phyloP scores from a whole-genome alignment of 1,284 basidiomycete species.

The Apiotrichum gamsii region DNA sequence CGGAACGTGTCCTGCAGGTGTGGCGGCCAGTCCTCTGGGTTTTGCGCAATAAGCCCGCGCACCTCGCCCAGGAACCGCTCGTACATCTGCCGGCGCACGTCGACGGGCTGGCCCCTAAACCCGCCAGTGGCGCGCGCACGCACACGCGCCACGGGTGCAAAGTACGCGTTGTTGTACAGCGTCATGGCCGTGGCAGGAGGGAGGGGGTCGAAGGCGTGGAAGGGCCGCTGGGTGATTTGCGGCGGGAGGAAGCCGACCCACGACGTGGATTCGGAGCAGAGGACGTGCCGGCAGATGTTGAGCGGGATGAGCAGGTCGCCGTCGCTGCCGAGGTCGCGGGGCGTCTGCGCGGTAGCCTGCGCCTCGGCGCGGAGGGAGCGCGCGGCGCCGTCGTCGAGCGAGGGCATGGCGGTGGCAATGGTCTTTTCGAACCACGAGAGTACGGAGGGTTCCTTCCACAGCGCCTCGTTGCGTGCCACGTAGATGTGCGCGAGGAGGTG shows the following conservation, averaged over 20 bases:
- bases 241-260: constrained; percentile 67
- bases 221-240: constrained; percentile 45
- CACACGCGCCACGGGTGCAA: constrained; percentile 42
- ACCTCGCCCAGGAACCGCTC: constrained; percentile 14
- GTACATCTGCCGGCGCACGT: constrained; percentile 7
- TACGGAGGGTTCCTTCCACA: constrained; percentile 73
- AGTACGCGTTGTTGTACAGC: constrained; percentile 65
- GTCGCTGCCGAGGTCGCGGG: constrained; percentile 30
- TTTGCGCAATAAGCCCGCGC: constrained; percentile 9
- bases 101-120: constrained; percentile 2
- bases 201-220: constrained; percentile 71
- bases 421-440: constrained; percentile 64
- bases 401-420: constrained; percentile 18
- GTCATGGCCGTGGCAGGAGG: constrained; percentile 59
- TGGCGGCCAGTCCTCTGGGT: constrained; percentile 9
- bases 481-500: constrained; percentile 77
- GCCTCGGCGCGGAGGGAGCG: constrained; percentile 28
- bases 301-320: constrained; percentile 33
- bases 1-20: constrained; percentile 13
- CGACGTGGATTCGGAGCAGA: constrained; percentile 58
- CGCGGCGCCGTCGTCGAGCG: constrained; percentile 25
- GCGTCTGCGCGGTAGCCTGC: constrained; percentile 45
- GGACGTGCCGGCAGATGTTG: constrained; percentile 64
- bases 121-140: neutral
- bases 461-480: constrained; percentile 61